Evolutionary conservation across 2,329 filamentous ascomycete species (phyloP), one percentile per base, ranked within the genome.

Genomic region (Neofusicoccum sp.): DNA sequence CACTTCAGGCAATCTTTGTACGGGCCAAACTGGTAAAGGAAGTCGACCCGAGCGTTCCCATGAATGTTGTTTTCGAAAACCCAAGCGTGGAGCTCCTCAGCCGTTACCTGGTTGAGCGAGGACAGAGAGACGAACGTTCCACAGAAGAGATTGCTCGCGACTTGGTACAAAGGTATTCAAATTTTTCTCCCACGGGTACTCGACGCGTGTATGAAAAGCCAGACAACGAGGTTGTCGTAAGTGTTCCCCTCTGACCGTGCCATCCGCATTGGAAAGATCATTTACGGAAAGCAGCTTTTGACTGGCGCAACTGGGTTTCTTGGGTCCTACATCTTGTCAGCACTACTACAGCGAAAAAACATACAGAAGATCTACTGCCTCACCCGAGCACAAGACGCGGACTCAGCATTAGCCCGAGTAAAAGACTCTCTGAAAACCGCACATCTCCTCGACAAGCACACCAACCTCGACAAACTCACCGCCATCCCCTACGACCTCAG

Each of bases 291-390:
- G 61, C 30, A 76, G 68, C 72, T 85, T 2, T 70, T 89, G 2
- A 89, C 87, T 0, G 87, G 87, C 1, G 81, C 82, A 0, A 89
- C 87, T 0, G 87, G 87, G 0, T 86, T 85, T 1, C 76, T 89
- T 0, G 87, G 87, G 1, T 78, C 84, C 0, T 85, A 88, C 64
- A 74, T 87, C 1, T 76, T 85, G 1, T 64, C 71, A 1, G 69
- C 74, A 40, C 64, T 77, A 3, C 67, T 72, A 14, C 61, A 44
- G 6, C 66, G 66, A 1, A 49, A 66, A 6, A 63, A 68, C 31
- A 71, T 76, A 3, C 59, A 66, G 4, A 73, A 73, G 4, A 73
- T 86, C 1, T 84, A 82, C 73, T 81, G 80, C 58, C 75, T 85
- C 2, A 79, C 84, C 6, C 77, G 83, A 31, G 81, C 81, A 1